A percentile compares a stretch with the other conserved stretches of the same genome.
Evolutionary conservation across 441 rosid genomes (phyloP).

Genomic region (Aleurites moluccanus): DNA sequence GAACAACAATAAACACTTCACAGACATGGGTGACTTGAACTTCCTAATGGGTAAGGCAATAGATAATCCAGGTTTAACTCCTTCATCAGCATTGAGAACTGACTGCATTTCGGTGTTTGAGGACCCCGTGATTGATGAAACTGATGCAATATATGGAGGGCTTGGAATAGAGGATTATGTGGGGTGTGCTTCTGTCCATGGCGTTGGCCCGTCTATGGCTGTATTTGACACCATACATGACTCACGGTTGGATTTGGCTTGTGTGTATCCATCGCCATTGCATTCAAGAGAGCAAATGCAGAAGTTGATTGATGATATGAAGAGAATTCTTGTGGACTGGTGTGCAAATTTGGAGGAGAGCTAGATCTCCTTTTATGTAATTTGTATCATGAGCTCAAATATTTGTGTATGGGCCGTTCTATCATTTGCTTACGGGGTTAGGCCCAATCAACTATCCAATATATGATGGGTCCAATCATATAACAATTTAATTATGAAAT

Average conservation of each 20-base stretch:
- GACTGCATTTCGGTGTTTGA: constrained; percentile 77
- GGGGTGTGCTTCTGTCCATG: constrained; percentile 78
- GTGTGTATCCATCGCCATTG: constrained; percentile 79
- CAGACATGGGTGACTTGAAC: constrained; percentile 81
- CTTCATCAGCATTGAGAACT: constrained; percentile 63
- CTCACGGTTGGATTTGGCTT: constrained; percentile 59
- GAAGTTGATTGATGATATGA: constrained; percentile 52
- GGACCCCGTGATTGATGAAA: constrained; percentile 52
- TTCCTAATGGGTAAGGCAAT: constrained; percentile 84
- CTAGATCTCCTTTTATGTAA: not conserved
- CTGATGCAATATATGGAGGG: constrained; percentile 24
- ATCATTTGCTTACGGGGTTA: not conserved
- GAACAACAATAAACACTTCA: constrained; percentile 69
- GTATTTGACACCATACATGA: constrained; percentile 71
- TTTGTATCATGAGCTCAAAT: no score
- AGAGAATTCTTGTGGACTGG: constrained; percentile 49
- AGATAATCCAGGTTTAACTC: constrained; percentile 72
- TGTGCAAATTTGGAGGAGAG: constrained; percentile 5
- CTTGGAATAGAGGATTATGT: constrained; percentile 59
- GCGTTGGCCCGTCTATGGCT: constrained; percentile 72
- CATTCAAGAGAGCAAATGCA: constrained; percentile 84
- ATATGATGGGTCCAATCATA: no score
- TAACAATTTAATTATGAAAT: no score
- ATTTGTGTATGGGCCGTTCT: not conserved
- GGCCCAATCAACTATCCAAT: not conserved